phyloP scores from a whole-genome alignment of 1,139 yeast genomes.

The Candida gigantensis region DNA sequence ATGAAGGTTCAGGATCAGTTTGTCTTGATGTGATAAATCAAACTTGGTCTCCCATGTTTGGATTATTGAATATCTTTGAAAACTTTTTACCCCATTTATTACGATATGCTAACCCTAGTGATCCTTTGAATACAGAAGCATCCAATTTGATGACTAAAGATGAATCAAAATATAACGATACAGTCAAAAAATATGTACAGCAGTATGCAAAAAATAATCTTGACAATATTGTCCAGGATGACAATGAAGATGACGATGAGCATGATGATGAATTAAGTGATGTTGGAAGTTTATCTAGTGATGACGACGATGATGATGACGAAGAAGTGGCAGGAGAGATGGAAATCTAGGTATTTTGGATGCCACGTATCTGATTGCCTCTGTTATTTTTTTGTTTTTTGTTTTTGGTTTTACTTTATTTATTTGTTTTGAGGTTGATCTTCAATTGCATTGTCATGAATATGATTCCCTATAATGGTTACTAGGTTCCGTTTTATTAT shows the following conservation, averaged over 20 bases:
- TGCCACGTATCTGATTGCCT: too few species aligned
- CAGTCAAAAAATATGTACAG: slow-evolving; percentile 72
- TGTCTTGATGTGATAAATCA: slow-evolving; percentile 96
- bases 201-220: slow-evolving; percentile 60
- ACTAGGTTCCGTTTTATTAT: too few species aligned
- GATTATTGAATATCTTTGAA: slow-evolving; percentile 85
- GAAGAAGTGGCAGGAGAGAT: slow-evolving; percentile 15
- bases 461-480: background rate
- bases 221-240: slow-evolving; percentile 25
- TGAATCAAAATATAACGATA: slow-evolving; percentile 63
- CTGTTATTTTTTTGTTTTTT: too few species aligned
- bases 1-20: slow-evolving; percentile 87
- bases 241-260: slow-evolving; percentile 43
- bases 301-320: slow-evolving; percentile 49
- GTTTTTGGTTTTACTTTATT: too few species aligned
- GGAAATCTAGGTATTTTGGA: slow-evolving; percentile 8
- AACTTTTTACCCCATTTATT: slow-evolving; percentile 90
- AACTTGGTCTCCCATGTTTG: slow-evolving; percentile 99
- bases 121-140: slow-evolving; percentile 92
- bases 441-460: background rate
- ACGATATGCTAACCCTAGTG: slow-evolving; percentile 91
- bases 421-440: slow-evolving; percentile 1
- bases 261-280: slow-evolving; percentile 52
- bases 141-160: slow-evolving; percentile 78
- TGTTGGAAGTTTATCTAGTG: slow-evolving; percentile 51